These are phyloP conservation scores for Agroathelia rolfsii DNA, from an alignment of 1,284 basidiomycete species.

Conservation along the genomic window DNA sequence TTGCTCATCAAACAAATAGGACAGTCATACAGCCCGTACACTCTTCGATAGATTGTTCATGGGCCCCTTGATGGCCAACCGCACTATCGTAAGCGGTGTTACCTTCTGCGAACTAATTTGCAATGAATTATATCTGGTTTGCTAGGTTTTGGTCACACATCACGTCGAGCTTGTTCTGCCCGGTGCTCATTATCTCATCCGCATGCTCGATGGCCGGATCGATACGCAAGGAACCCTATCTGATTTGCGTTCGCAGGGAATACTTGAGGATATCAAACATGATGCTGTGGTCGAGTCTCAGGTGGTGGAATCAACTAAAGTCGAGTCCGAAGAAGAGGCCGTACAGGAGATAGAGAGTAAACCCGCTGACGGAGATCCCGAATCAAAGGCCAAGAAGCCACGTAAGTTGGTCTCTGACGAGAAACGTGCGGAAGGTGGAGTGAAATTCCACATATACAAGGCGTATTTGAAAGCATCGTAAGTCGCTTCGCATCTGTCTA, in stretches of 20 bases:
- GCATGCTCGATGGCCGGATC: constrained; percentile 67
- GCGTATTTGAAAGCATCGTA: constrained; percentile 67
- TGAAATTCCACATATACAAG: constrained; percentile 74
- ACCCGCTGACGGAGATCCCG: constrained; percentile 12
- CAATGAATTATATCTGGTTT: neutral
- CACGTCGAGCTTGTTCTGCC: constrained; percentile 69
- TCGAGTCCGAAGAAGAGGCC: constrained; percentile 17
- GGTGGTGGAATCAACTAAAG: constrained; percentile 22
- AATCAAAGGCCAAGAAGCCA: constrained; percentile 38
- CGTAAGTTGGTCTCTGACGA: constrained; percentile 62
- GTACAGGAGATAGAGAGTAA: constrained; percentile 16
- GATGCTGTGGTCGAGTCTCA: constrained; percentile 30
- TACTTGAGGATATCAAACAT: constrained; percentile 49
- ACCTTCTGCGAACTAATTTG: neutral
- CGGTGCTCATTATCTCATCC: constrained; percentile 56
- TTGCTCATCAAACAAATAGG: constrained; percentile 26
- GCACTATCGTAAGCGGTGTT: constrained; percentile 48
- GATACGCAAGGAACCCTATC: constrained; percentile 57
- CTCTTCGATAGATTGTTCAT: constrained; percentile 54
- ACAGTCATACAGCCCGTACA: constrained; percentile 66
- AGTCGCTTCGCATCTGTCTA: too few species aligned
- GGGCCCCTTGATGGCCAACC: constrained; percentile 53
- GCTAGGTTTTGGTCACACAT: constrained; percentile 60
- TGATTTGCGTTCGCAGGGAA: constrained; percentile 45
- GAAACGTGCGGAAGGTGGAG: constrained; percentile 62